These are phyloP conservation scores for Inonotus obliquus DNA, from an alignment of 1,284 basidiomycete species.

Conservation along the genomic window DNA sequence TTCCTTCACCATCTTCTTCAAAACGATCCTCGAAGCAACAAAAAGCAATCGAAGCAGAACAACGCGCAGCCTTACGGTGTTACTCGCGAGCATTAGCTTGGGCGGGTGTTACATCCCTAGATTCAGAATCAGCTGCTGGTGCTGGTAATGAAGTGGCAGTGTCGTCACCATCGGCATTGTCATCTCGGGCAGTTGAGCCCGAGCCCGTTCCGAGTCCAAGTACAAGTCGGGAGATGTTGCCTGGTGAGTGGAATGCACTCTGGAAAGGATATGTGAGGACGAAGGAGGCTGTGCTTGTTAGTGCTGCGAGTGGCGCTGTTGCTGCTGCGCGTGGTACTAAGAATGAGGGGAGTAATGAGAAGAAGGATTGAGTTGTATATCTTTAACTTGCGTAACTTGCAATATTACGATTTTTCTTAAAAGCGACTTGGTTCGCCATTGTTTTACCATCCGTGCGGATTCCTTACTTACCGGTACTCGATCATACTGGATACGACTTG, in stretches of 20 bases:
- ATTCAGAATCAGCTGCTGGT: background rate
- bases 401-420: too few relatives aligned
- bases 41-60: background rate
- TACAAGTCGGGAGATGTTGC: constrained; percentile 35
- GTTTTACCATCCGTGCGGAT: too few relatives aligned
- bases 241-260: constrained; percentile 14
- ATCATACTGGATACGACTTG: too few relatives aligned
- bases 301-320: background rate
- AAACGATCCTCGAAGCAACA: background rate
- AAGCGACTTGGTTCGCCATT: too few relatives aligned
- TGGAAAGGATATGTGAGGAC: constrained; percentile 11
- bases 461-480: background rate
- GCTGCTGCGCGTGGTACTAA: background rate
- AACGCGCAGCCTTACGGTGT: constrained; percentile 40
- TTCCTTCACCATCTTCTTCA: background rate
- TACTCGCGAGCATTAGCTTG: constrained; percentile 60
- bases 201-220: too few relatives aligned
- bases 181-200: constrained; percentile 8
- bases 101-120: constrained; percentile 40
- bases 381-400: background rate
- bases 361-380: background rate
- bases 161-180: too few relatives aligned
- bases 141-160: background rate
- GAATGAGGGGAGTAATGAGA: background rate
- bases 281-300: constrained; percentile 1